Evolutionary conservation across 208 protist genomes (phyloP).

Genomic region (Leishmania lainsoni): DNA sequence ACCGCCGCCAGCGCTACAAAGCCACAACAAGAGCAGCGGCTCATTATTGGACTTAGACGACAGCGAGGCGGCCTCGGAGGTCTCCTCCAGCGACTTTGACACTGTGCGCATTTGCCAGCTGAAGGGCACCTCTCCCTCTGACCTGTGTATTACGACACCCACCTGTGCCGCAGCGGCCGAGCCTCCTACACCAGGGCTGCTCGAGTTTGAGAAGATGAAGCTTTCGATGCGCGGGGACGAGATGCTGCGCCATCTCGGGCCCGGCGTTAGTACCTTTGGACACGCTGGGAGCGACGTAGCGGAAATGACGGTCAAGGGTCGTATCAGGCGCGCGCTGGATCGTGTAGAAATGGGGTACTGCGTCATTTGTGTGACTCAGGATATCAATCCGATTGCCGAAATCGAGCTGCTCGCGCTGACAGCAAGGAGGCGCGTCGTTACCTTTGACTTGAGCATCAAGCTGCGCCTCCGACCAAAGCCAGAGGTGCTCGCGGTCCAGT

Average conservation of each 20-base stretch:
- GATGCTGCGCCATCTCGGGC: constrained; percentile 9
- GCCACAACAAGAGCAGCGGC: constrained; percentile 7
- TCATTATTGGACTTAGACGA: constrained; percentile 27
- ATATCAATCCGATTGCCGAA: constrained; percentile 81
- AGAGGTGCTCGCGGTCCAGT: constrained; percentile 50
- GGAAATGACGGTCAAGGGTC: constrained; percentile 42
- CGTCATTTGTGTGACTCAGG: constrained; percentile 79
- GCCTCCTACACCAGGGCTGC: constrained; percentile 36
- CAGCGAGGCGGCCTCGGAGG: constrained; percentile 33
- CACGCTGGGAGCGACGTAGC: constrained; percentile 12
- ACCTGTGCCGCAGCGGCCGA: constrained; percentile 9
- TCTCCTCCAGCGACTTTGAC: constrained; percentile 49
- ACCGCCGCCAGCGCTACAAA: neutral
- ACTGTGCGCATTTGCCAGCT: constrained; percentile 39
- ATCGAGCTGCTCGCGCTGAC: constrained; percentile 74
- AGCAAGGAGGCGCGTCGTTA: constrained; percentile 35
- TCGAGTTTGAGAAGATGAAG: constrained; percentile 83
- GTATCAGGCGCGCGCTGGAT: constrained; percentile 49
- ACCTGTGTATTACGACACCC: neutral
- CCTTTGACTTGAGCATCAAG: constrained; percentile 75
- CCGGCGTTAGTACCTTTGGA: neutral
- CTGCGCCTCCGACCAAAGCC: constrained; percentile 71
- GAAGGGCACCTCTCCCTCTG: constrained; percentile 9
- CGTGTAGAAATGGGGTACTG: constrained; percentile 47
- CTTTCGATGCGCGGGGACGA: constrained; percentile 46